Base-by-base conservation (phyloP, 768 basidiomycete species). In the Omphalotus guepiniiformis region DNA sequence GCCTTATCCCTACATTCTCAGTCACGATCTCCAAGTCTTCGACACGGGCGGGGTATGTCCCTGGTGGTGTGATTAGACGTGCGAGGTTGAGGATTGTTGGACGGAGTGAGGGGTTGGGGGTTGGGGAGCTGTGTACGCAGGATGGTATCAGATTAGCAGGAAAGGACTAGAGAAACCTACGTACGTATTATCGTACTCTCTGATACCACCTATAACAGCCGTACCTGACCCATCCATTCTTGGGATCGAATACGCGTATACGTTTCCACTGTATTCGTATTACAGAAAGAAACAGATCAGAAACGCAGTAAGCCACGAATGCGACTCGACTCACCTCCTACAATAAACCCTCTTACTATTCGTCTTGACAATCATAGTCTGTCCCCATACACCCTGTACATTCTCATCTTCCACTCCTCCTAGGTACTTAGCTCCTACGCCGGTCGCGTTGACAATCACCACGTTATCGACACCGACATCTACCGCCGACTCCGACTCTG, bases 371-470 rank as follows among this genome's bases (percentile, higher is more conserved):
- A 39, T 36, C 26, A 47, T 47, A 12, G 46, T 47, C 27, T 47
- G 46, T 22, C 46, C 46, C 28, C 46, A 27, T 4, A 26, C 22
- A n/a, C 39, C 46, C 25, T 47, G 23, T 16, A 47, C 46, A 19
- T 23, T 18, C 26, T 28, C 11, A 22, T 47, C 46, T 39, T 47
- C 46, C 22, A 47, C 46, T 18, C 46, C 46, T 19, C 46, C 46
- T 11, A 47, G 46, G 29, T 47, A 47, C 29, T 40, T 47, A 9
- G 38, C 46, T 25, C 46, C 46, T 4, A 38, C 36, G 9, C 46
- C 46, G 11, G 32, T 47, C 11, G 46, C 46, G 38, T 47, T 47
- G 11, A 47, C 46, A n/a, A 47, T 38, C 4, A 47, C 38, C n/a
- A 37, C 25, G 15, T 37, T 27, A 7, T 47, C n/a, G 6, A 28